Base-by-base conservation (phyloP, 257 asterid genomes). In the Solanum neorickii region DNA sequence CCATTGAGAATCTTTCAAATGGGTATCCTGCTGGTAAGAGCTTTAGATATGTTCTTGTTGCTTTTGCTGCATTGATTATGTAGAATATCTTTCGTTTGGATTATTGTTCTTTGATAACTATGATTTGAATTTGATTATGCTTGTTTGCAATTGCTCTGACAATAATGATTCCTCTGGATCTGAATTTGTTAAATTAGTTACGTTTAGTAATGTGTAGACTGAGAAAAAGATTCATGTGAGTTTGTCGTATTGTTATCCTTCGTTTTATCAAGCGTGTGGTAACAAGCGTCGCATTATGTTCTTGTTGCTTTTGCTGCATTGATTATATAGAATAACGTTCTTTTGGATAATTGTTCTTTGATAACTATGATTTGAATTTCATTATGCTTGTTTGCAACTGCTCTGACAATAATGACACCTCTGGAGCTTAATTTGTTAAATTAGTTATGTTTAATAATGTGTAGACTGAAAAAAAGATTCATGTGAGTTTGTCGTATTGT, bases 1-100 rank as follows among this genome's bases (percentile, higher is more conserved):
- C 90, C 75, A 91, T 91, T 90, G 90, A 88, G 87, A 94, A 90
- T 85, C 88, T 91, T 59, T 93, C 96, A 21, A 92, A 87, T 89
- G 93, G 92, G 77, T 88, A 83, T 89, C 91, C 97, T 87, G 86
- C 89, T 90, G 98, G 99, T 96, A 93, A 91, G 83, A 74, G 66
- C 83, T 39, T 35, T 86, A 80, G 23, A 88, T 27, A 49, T 69
- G 44, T 65, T 20, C 75, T 37, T 23, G 11, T 86, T 82, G 5
- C 33, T 46, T 39, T n/a, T 87, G 60, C 69, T 74, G 56, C 44
- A 74, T 7, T 37, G 60, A 6, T 9, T 49, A 21, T 35, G 33
- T 80, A 9, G 49, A 49, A 3, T 9, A n/a, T 37, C 12, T 80
- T 47, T 80, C 44, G 29, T 15, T 46, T 47, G 46, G 69, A 49